phyloP scores from a whole-genome alignment of 2,329 filamentous ascomycete genomes.

The Diaporthe destruens region DNA sequence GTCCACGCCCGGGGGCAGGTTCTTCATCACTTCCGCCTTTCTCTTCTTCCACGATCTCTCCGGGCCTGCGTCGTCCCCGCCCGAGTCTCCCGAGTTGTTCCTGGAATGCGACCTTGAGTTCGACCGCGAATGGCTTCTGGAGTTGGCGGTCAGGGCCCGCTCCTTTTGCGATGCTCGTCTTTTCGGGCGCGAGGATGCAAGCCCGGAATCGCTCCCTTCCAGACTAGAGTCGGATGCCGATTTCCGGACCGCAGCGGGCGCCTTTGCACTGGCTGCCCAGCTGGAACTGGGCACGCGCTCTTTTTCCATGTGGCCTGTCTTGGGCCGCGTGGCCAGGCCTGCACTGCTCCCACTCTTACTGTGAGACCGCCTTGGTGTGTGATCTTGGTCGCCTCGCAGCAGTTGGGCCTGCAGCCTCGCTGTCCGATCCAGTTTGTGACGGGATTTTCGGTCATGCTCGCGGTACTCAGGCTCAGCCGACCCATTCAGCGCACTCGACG shows the following conservation, averaged over 20 bases:
- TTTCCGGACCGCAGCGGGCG: conserved; percentile 26
- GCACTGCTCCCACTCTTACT: conserved; percentile 46
- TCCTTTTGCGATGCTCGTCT: conserved; percentile 38
- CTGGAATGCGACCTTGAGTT: conserved; percentile 38
- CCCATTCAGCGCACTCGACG: conserved; percentile 65
- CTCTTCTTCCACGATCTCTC: conserved; percentile 71
- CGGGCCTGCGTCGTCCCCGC: conserved; percentile 55
- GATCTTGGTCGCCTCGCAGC: conserved; percentile 36
- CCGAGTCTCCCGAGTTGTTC: conserved; percentile 52
- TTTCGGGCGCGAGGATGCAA: conserved; percentile 30
- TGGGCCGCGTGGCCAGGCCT: conserved; percentile 42
- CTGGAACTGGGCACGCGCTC: conserved; percentile 34
- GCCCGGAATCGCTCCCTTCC: conserved; percentile 37
- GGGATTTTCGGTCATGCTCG: conserved; percentile 33
- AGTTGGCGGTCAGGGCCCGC: conserved; percentile 6
- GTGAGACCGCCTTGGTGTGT: conserved; percentile 42
- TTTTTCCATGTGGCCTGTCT: conserved; percentile 37
- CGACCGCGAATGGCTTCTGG: conserved; percentile 25
- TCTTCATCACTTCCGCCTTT: conserved; percentile 77
- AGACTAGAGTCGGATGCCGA: conserved; percentile 39
- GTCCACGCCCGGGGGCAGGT: conserved; percentile 85
- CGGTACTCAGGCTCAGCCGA: conserved; percentile 46
- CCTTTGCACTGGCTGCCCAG: conserved; percentile 30
- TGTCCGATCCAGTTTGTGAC: conserved; percentile 26
- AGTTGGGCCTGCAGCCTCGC: conserved; percentile 24